phyloP scores from a whole-genome alignment of 2,329 filamentous ascomycete genomes.

The Arthrobotrys pseudoclavata region DNA sequence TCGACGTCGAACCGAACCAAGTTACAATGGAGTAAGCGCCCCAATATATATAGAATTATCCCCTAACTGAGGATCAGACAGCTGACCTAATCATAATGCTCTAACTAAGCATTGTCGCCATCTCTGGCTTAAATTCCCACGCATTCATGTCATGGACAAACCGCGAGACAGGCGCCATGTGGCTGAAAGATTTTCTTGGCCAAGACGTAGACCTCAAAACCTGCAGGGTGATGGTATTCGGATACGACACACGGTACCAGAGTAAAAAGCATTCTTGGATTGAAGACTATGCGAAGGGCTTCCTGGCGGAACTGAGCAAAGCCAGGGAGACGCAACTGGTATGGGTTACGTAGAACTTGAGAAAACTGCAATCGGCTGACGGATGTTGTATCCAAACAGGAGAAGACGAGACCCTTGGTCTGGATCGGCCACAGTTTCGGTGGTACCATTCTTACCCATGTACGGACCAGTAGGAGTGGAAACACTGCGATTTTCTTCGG shows the following conservation, averaged over 20 bases:
- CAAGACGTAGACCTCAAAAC: constrained; percentile 33
- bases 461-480: background rate
- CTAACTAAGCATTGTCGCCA: constrained; percentile 53
- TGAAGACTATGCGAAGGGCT: background rate
- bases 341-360: background rate
- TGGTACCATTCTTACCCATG: background rate
- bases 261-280: background rate
- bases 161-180: constrained; percentile 37
- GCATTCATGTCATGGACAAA: constrained; percentile 58
- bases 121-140: constrained; percentile 61
- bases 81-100: too few relatives aligned
- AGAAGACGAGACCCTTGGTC: background rate
- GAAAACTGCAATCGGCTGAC: background rate
- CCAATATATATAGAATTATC: too few relatives aligned
- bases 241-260: constrained; percentile 56
- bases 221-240: constrained; percentile 60
- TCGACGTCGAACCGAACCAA: background rate
- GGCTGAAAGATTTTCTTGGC: constrained; percentile 51
- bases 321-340: background rate
- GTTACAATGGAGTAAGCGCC: background rate
- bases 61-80: too few relatives aligned
- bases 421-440: constrained; percentile 4
- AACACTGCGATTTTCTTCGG: background rate
- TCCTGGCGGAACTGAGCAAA: background rate
- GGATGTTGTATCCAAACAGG: background rate